These are phyloP conservation scores for Boletus fagicola DNA, from an alignment of 768 basidiomycete species.

Conservation along the genomic window DNA sequence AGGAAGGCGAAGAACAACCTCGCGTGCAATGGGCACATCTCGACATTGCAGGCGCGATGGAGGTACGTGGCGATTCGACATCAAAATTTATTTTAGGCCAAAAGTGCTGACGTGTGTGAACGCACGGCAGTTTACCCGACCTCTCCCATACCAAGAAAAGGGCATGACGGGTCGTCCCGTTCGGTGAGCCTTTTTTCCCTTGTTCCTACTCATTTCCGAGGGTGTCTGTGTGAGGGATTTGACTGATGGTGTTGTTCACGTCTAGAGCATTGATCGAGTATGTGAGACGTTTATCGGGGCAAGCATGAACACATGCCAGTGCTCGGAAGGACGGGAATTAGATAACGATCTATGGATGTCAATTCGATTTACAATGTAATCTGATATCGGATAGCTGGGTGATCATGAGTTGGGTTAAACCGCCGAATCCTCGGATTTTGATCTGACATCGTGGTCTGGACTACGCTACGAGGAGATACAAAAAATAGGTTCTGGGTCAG, in stretches of 20 bases:
- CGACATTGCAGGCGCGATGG: conserved; percentile 81
- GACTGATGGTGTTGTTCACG: neutral
- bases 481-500: too few species aligned
- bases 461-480: neutral
- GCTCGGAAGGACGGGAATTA: neutral
- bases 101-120: neutral
- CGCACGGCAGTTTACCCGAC: conserved; percentile 43
- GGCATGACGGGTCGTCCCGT: conserved; percentile 83
- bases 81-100: neutral
- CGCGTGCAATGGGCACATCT: conserved; percentile 81
- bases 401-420: neutral
- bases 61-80: conserved; percentile 40
- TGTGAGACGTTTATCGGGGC: conserved; percentile 26
- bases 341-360: conserved; percentile 3
- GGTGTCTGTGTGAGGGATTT: too few species aligned
- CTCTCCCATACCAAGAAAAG: conserved; percentile 61
- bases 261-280: conserved; percentile 35
- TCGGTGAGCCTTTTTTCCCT: conserved; percentile 46
- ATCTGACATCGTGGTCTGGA: neutral
- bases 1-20: conserved; percentile 51
- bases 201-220: neutral
- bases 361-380: neutral
- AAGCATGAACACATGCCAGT: conserved; percentile 18
- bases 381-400: neutral
- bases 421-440: neutral